Percentiles rank a stretch among this genome's conserved stretches.
These are phyloP conservation scores for Ananas comosus DNA, from an alignment of 176 grass and related monocot species.

Conservation along the genomic window DNA sequence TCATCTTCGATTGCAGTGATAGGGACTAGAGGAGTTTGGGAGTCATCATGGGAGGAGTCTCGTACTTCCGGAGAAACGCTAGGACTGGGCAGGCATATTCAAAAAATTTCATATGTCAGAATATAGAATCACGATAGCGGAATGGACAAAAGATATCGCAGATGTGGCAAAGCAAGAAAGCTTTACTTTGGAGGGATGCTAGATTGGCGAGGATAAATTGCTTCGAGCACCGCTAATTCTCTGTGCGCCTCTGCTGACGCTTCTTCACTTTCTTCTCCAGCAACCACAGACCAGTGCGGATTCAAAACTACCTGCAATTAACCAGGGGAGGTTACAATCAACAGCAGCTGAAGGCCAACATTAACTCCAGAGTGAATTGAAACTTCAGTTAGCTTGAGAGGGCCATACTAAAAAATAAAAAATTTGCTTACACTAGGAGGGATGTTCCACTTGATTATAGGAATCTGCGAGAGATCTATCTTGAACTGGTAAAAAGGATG, in stretches of 20 bases:
- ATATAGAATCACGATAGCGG: slow-evolving; percentile 16
- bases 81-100: slow-evolving; percentile 42
- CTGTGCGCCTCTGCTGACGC: slow-evolving; percentile 57
- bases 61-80: slow-evolving; percentile 49
- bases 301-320: slow-evolving; percentile 52
- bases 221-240: slow-evolving; percentile 75
- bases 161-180: slow-evolving; percentile 14
- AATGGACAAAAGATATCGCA: slow-evolving; percentile 10
- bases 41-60: slow-evolving; percentile 51
- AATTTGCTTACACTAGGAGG: slow-evolving; percentile 45
- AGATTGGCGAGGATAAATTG: slow-evolving; percentile 85
- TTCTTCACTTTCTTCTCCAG: slow-evolving; percentile 91
- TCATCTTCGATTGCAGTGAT: slow-evolving; percentile 82
- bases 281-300: slow-evolving; percentile 53
- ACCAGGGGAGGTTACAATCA: slow-evolving; percentile 6
- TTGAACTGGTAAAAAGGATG: slow-evolving; percentile 40
- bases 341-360: not conserved
- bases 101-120: slow-evolving; percentile 4
- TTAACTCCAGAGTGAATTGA: not conserved
- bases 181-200: slow-evolving; percentile 89
- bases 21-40: slow-evolving; percentile 49
- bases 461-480: slow-evolving; percentile 61
- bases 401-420: slow-evolving; percentile 4
- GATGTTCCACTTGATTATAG: slow-evolving; percentile 58
- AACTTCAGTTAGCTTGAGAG: not conserved